Evolutionary conservation across 2,329 filamentous ascomycete species (phyloP).

Genomic region (Diaporthe sp.): DNA sequence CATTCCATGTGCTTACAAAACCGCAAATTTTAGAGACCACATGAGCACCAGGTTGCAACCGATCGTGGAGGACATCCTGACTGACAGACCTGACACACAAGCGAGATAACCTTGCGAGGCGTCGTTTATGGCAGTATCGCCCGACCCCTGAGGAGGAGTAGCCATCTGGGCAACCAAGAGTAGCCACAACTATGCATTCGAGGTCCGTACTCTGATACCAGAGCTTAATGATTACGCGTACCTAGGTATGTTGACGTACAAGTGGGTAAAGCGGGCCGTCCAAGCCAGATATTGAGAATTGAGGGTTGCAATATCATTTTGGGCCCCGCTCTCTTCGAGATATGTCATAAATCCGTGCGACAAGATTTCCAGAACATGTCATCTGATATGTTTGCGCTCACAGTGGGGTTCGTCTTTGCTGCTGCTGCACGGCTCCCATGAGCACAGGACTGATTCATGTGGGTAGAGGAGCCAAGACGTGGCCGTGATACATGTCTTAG

Average conservation of each 20-base stretch:
- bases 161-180: not conserved
- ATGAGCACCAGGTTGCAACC: not conserved
- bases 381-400: not conserved
- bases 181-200: not conserved
- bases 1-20: not conserved
- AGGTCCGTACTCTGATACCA: not conserved
- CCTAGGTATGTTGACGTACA: no score
- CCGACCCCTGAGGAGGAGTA: not conserved
- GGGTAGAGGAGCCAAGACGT: not conserved
- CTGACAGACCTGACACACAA: not conserved
- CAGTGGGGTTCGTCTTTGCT: not conserved
- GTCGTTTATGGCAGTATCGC: not conserved
- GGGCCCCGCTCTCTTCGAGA: not conserved
- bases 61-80: not conserved
- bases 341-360: not conserved
- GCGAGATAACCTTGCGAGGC: not conserved
- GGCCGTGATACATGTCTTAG: not conserved
- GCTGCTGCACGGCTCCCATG: not conserved
- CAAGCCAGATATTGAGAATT: not conserved
- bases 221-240: no score
- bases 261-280: not conserved
- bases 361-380: not conserved
- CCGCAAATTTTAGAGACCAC: not conserved
- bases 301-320: not conserved
- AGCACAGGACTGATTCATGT: slow-evolving; percentile 29